Evolutionary conservation across 2,329 filamentous ascomycete genomes (phyloP).

Genomic region (Scolecobasidium constrictum): DNA sequence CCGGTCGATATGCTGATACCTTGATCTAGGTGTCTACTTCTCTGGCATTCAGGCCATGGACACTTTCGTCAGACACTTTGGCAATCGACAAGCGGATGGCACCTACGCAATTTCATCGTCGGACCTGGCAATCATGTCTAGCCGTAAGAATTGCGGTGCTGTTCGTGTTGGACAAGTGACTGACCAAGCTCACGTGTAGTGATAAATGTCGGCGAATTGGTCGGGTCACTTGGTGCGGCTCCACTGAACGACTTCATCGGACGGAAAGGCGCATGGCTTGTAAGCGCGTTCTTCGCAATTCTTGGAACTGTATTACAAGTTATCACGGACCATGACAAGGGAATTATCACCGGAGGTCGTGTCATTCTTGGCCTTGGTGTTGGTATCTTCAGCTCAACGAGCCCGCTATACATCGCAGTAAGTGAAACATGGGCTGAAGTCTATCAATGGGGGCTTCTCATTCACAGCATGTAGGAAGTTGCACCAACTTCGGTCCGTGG

Average conservation of each 20-base stretch:
- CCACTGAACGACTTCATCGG: not conserved
- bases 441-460: conserved; percentile 35
- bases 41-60: not conserved
- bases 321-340: conserved; percentile 29
- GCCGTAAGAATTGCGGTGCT: too few relatives aligned
- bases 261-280: not conserved
- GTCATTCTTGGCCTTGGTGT: not conserved
- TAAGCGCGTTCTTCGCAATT: not conserved
- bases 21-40: conserved; percentile 14
- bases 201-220: not conserved
- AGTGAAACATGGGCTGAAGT: conserved; percentile 5
- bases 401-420: not conserved
- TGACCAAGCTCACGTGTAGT: conserved; percentile 30
- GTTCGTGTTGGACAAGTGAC: too few relatives aligned
- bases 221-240: not conserved
- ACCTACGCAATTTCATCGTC: not conserved
- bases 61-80: not conserved
- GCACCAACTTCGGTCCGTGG: too few relatives aligned
- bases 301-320: conserved; percentile 15
- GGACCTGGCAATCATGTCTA: not conserved
- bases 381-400: not conserved
- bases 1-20: too few relatives aligned
- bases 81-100: not conserved
- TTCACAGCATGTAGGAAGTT: conserved; percentile 37
- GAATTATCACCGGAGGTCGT: conserved; percentile 29